Evolutionary conservation across 2,329 filamentous ascomycete species (phyloP).

Genomic region (Aureobasidium subglaciale): DNA sequence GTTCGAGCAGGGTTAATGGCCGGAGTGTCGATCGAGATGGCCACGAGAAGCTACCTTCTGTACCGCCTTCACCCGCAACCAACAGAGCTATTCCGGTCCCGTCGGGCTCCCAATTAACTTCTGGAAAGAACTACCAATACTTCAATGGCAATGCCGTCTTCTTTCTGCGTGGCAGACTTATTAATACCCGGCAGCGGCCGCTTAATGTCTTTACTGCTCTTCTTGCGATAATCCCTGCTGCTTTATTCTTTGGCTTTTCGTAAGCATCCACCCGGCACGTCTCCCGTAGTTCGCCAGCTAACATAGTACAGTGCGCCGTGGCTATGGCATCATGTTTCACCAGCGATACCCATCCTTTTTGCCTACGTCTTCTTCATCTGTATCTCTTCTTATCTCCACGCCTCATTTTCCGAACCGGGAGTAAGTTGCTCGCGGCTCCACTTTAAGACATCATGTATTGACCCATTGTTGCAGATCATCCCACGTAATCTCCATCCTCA

Average conservation of each 20-base stretch:
- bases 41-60: constrained; percentile 78
- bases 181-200: constrained; percentile 80
- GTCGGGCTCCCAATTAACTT: constrained; percentile 33
- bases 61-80: constrained; percentile 65
- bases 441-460: neutral
- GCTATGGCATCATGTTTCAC: constrained; percentile 79
- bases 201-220: constrained; percentile 83
- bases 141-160: constrained; percentile 92
- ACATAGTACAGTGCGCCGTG: constrained; percentile 58
- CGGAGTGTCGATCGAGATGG: constrained; percentile 33
- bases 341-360: constrained; percentile 81
- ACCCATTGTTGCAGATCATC: constrained; percentile 59
- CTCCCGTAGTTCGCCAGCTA: neutral
- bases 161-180: constrained; percentile 73
- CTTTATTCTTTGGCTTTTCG: constrained; percentile 80
- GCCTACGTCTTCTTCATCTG: constrained; percentile 87
- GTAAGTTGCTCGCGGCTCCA: constrained; percentile 48
- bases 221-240: constrained; percentile 68
- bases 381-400: constrained; percentile 88
- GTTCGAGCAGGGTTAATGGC: constrained; percentile 11
- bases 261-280: constrained; percentile 32
- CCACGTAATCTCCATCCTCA: constrained; percentile 88
- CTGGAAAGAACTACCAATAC: constrained; percentile 79
- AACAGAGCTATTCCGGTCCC: constrained; percentile 38
- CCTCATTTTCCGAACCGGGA: constrained; percentile 84